These are phyloP conservation scores for Diaporthe citri DNA, from an alignment of 2,329 filamentous ascomycete genomes.

Conservation along the genomic window DNA sequence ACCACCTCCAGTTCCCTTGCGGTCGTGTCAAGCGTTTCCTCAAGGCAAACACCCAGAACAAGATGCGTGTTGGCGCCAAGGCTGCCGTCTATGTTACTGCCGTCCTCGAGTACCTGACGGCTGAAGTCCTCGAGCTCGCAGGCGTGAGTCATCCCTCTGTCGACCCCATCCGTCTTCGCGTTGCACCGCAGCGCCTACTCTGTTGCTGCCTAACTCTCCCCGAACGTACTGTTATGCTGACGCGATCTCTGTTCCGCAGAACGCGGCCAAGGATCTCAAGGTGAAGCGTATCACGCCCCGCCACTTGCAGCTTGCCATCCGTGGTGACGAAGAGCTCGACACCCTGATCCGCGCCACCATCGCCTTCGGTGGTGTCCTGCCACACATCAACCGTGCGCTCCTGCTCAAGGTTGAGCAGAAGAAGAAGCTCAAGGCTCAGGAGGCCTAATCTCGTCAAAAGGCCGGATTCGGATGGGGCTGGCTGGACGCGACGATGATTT, in stretches of 20 bases:
- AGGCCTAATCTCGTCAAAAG: slow-evolving; percentile 45
- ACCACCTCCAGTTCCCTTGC: slow-evolving; percentile 84
- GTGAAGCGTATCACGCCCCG: slow-evolving; percentile 99
- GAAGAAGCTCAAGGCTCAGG: slow-evolving; percentile 54
- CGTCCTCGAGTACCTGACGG: slow-evolving; percentile 97
- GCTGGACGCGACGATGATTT: slow-evolving; percentile 8
- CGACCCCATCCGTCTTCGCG: slow-evolving; percentile 26
- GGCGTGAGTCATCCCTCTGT: slow-evolving; percentile 70
- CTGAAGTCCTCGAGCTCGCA: slow-evolving; percentile 96
- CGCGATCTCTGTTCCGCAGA: slow-evolving; percentile 60
- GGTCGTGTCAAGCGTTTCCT: slow-evolving; percentile 99
- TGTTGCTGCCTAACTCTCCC: slow-evolving; percentile 7
- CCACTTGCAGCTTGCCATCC: slow-evolving; percentile 97
- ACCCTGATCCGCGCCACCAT: slow-evolving; percentile 98
- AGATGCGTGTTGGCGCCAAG: slow-evolving; percentile 99
- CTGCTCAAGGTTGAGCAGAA: slow-evolving; percentile 65
- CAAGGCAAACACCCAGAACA: slow-evolving; percentile 99
- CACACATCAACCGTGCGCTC: slow-evolving; percentile 97
- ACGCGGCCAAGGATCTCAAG: slow-evolving; percentile 99
- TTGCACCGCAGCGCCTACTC: slow-evolving; percentile 7
- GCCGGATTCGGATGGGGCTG: background rate
- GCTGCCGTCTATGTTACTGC: slow-evolving; percentile 98
- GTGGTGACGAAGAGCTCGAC: slow-evolving; percentile 97
- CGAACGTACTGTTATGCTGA: background rate
- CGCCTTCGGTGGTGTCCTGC: slow-evolving; percentile 96